These are phyloP conservation scores for Podospora comata DNA, from an alignment of 495 filamentous ascomycete species.

Conservation along the genomic window DNA sequence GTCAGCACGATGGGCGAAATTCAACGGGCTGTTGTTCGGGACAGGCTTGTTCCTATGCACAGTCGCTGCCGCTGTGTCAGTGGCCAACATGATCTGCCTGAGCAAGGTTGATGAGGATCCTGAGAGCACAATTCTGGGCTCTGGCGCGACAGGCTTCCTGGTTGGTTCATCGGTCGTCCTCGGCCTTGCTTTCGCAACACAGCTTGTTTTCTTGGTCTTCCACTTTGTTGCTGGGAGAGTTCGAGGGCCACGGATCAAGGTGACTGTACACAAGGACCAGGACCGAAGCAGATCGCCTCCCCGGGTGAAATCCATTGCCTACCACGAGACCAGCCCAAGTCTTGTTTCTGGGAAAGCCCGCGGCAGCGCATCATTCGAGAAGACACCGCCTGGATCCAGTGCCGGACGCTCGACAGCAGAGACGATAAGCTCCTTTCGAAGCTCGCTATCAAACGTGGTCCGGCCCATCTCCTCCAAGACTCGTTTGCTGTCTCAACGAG, in stretches of 20 bases:
- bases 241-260: conserved; percentile 23
- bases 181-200: conserved; percentile 39
- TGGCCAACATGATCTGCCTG: conserved; percentile 38
- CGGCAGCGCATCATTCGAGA: conserved; percentile 26
- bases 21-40: conserved; percentile 38
- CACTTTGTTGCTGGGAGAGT: conserved; percentile 35
- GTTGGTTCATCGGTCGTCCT: conserved; percentile 41
- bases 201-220: conserved; percentile 41
- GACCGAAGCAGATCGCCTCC: conserved; percentile 26
- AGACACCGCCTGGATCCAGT: conserved; percentile 40
- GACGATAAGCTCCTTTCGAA: conserved; percentile 51
- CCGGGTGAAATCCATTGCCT: conserved; percentile 47
- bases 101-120: conserved; percentile 28
- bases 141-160: conserved; percentile 31
- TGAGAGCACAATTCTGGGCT: conserved; percentile 32
- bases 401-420: conserved; percentile 44
- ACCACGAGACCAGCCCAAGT: conserved; percentile 40
- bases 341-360: conserved; percentile 29
- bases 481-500: conserved; percentile 37
- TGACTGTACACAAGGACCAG: conserved; percentile 32
- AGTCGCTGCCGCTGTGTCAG: conserved; percentile 40
- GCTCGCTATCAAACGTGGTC: conserved; percentile 50
- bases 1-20: conserved; percentile 21
- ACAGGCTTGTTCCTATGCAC: conserved; percentile 35
- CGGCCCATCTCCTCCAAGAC: conserved; percentile 52